Base-by-base conservation (phyloP, 805 yeast species). In the Candida broadrunensis region DNA sequence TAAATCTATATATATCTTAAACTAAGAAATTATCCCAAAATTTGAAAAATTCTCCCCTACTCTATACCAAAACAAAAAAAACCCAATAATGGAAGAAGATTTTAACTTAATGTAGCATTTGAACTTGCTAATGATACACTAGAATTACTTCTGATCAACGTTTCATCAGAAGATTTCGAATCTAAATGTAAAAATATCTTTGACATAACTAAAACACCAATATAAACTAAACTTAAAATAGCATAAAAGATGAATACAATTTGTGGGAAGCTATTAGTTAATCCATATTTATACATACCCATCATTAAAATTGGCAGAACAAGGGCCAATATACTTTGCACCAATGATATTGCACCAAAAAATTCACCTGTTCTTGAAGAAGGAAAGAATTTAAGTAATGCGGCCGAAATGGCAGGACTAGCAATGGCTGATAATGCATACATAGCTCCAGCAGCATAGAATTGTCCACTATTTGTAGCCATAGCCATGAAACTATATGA, bases 371-470 rank as follows among this genome's bases (percentile, higher is more conserved):
- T 42, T 35, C 38, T 45, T 12, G 49, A 46, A 24, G 35, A 75
- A 1, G 78, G 77, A 43, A 70, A 75, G 54, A 80, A 80, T 56
- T 85, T 85, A 40, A 80, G 67, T 11, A 83, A 58, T 1, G 83
- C 47, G 0, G 85, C 69, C 51, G 76, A 80, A 6, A 80, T 45
- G 0, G 81, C 69, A 1, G 93, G 91, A 0, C 74, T 59, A 1
- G 70, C 61, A 1, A 77, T 39, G 0, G 79, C 67, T 2, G 80
- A 78, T 23, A 80, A 51, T 0, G 80, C 58, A 2, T 70, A 60
- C 11, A 78, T 55, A 1, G 41, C 45, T 17, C 26, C 18, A 7
- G 34, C 12, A 3, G 18, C 26, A 59, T 80, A 81, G 18, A 80
- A 65, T 52, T 81, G 85, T 15, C 87, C 23, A 2, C 46, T 32